phyloP scores from a whole-genome alignment of 2,329 filamentous ascomycete species.

The Claviceps fusiformis region DNA sequence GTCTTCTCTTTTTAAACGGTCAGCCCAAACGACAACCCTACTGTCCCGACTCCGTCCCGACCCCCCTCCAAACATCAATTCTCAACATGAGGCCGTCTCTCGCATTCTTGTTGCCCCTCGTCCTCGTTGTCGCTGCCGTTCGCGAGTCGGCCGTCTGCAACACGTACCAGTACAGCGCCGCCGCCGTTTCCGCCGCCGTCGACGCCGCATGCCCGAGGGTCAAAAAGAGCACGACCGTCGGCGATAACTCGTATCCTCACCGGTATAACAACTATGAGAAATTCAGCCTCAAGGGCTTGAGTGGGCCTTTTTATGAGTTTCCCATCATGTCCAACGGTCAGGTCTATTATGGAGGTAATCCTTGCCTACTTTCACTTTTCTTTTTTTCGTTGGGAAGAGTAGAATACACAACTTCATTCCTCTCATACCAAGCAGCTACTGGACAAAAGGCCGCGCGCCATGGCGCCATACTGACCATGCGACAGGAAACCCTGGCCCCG shows the following conservation, averaged over 20 bases:
- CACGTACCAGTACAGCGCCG: constrained; percentile 31
- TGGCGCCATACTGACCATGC: not conserved
- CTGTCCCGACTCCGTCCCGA: too few species aligned
- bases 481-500: constrained; percentile 44
- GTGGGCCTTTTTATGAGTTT: constrained; percentile 50
- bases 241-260: constrained; percentile 37
- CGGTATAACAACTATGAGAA: constrained; percentile 49
- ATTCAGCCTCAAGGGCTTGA: constrained; percentile 41
- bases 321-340: constrained; percentile 36
- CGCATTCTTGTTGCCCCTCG: constrained; percentile 7
- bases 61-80: too few species aligned
- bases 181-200: constrained; percentile 33
- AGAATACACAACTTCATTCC: not conserved
- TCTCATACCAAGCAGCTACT: not conserved
- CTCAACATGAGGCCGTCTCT: constrained; percentile 2
- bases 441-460: not conserved
- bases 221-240: constrained; percentile 21
- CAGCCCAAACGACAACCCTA: too few species aligned
- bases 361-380: constrained; percentile 1
- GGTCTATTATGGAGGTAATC: constrained; percentile 39
- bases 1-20: too few species aligned
- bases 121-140: constrained; percentile 6
- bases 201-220: constrained; percentile 38
- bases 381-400: not conserved
- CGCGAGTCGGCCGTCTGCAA: constrained; percentile 33